A percentile compares a stretch with the other conserved stretches of the same genome.
phyloP scores from a whole-genome alignment of 352 stramenopile species.

The Phytopythium mirpurense region DNA sequence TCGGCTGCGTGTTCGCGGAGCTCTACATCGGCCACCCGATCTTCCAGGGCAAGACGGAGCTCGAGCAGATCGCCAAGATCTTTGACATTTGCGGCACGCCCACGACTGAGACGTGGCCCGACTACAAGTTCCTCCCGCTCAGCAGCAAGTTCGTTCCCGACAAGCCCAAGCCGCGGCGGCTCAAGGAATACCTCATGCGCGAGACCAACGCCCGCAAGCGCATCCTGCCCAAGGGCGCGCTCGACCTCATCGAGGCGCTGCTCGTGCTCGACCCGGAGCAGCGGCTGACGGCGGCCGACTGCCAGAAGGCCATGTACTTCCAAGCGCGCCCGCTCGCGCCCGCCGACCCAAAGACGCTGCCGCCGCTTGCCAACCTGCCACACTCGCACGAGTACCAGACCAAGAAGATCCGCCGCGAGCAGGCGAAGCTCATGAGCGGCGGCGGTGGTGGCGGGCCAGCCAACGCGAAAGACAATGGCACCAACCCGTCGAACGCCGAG shows the following conservation, averaged over 20 bases:
- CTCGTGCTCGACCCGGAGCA: constrained; percentile 94
- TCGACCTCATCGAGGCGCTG: constrained; percentile 93
- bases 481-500: constrained; percentile 8
- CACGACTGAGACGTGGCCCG: constrained; percentile 74
- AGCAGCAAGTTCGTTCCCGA: constrained; percentile 83
- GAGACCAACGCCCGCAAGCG: constrained; percentile 67
- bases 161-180: constrained; percentile 55
- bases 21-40: constrained; percentile 83
- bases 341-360: constrained; percentile 52
- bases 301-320: constrained; percentile 95
- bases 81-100: constrained; percentile 86
- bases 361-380: constrained; percentile 66
- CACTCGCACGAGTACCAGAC: constrained; percentile 87
- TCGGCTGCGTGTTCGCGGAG: constrained; percentile 88
- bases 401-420: constrained; percentile 85
- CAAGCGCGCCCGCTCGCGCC: constrained; percentile 59
- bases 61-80: constrained; percentile 87
- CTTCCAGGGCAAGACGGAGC: constrained; percentile 84
- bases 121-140: constrained; percentile 83
- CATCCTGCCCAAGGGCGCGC: constrained; percentile 75
- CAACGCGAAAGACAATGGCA: constrained; percentile 20
- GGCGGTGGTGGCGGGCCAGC: constrained; percentile 43
- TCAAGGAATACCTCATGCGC: constrained; percentile 71
- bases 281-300: constrained; percentile 89
- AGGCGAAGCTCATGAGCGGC: constrained; percentile 64